Conservation (phyloP, 2,329 filamentous ascomycete species). For the Apiospora kogelbergensis region DNA sequence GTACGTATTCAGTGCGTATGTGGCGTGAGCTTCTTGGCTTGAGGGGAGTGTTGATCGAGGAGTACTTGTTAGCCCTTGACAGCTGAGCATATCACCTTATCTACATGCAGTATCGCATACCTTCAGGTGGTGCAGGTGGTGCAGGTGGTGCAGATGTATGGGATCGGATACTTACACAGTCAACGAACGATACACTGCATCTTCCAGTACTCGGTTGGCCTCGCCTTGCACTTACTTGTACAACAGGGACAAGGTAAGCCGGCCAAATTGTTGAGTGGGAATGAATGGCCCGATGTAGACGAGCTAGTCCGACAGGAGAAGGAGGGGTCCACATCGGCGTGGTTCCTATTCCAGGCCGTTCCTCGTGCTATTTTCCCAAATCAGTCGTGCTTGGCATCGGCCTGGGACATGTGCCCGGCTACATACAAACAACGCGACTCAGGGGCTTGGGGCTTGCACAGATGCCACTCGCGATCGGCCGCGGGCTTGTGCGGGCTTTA, state of each 20-base stretch:
- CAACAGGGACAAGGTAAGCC: not conserved
- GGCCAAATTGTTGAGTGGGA: not conserved
- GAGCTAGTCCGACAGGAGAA: not conserved
- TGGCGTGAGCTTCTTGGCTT: not conserved
- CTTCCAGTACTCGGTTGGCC: not conserved
- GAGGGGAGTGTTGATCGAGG: not conserved
- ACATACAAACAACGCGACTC: not conserved
- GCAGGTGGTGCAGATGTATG: too few relatives aligned
- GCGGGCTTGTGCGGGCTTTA: not conserved
- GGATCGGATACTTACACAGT: not conserved
- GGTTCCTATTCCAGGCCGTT: conserved; percentile 7
- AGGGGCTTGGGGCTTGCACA: not conserved
- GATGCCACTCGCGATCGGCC: not conserved
- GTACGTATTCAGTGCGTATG: not conserved
- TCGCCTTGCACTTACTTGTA: not conserved
- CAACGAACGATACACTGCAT: not conserved
- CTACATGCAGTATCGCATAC: too few relatives aligned
- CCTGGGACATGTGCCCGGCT: not conserved
- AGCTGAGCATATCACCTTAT: not conserved
- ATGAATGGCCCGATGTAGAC: not conserved
- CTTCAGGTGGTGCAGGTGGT: too few relatives aligned
- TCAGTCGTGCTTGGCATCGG: not conserved
- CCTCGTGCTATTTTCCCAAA: not conserved
- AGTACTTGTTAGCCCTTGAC: not conserved
- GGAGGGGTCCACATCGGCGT: not conserved